Evolutionary conservation across 306 rosid species (phyloP), one percentile per base, ranked within the genome.

Genomic region (Albizia julibrissin): DNA sequence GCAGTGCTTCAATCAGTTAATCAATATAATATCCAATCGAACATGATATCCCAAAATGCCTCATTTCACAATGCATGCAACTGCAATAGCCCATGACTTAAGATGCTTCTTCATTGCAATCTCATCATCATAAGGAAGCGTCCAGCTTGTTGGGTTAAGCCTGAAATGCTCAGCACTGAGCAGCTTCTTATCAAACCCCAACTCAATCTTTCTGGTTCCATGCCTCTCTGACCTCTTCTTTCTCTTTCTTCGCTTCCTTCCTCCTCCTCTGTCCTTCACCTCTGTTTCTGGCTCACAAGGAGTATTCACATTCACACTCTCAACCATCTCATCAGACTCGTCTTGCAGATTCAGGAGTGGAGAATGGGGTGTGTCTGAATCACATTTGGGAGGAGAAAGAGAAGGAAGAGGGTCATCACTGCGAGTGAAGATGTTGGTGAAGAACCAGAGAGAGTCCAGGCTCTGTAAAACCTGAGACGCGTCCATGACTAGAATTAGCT

Each of bases 81-180:
- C 93, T 19, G 93, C 94, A 78, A 80, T 77, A 75, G 96, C 97
- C 97, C 97, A 90, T 29, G 88, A 81, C 89, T 78, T 93, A 74
- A 93, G 90, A 80, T 90, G 93, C 74, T 87, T 81, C 75, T 93
- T 93, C 96, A 93, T 93, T 12, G 94, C 93, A 31, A 58, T 83
- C 29, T 81, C 86, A 72, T 91, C 94, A 18, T 82, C 80, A 16
- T 89, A 29, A 4, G 92, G 81, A 84, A 87, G 89, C 89, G 88
- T 44, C 50, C 62, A 73, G 78, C 47, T 31, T 10, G 14, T 27
- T 31, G 21, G 66, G 8, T 19, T 10, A 33, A 69, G 26, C 52
- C n/a, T 40, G 19, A 40, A 40, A 40, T 52, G 5, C 26, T 16
- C 31, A 37, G 40, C 6, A 8, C 26, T 1, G 7, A 67, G 14